A percentile compares a stretch with the other conserved stretches of the same genome.
phyloP scores from a whole-genome alignment of 495 filamentous ascomycete genomes.

The Lepidopterella palustris region DNA sequence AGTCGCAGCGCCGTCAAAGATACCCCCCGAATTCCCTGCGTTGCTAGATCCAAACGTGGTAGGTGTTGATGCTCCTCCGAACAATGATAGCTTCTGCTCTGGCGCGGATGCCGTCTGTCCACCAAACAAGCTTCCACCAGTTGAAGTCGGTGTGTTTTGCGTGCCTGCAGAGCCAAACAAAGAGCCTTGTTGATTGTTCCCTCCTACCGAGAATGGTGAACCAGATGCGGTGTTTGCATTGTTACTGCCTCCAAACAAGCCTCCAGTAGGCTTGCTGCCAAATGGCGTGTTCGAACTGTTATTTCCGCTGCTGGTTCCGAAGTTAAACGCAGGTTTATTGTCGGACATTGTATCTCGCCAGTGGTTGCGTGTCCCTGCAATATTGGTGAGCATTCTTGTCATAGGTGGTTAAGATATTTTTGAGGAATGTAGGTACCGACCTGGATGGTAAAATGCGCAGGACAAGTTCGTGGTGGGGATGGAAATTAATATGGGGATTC shows the following conservation, averaged over 20 bases:
- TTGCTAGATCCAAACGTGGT: neutral
- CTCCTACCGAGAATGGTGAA: neutral
- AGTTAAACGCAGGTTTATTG: neutral
- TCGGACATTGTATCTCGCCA: neutral
- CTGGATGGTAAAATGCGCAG: neutral
- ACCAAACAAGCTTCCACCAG: neutral
- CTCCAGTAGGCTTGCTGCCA: neutral
- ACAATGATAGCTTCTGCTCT: neutral
- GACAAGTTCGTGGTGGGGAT: neutral
- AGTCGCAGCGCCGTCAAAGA: neutral
- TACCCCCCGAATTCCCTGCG: slow-evolving; percentile 3
- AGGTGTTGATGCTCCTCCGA: neutral
- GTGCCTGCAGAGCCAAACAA: neutral
- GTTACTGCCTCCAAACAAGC: slow-evolving; percentile 1
- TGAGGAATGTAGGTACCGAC: neutral
- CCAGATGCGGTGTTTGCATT: slow-evolving; percentile 1
- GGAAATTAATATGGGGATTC: too few relatives aligned
- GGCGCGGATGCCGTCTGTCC: neutral
- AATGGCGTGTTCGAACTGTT: neutral
- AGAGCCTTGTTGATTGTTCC: neutral
- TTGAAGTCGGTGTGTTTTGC: neutral
- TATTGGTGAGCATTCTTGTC: slow-evolving; percentile 4
- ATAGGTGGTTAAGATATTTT: neutral
- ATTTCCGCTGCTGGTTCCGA: neutral
- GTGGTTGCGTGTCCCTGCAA: neutral